Conservation (phyloP, 108 stramenopile genomes). For the Mediolabrus comicus region DNA sequence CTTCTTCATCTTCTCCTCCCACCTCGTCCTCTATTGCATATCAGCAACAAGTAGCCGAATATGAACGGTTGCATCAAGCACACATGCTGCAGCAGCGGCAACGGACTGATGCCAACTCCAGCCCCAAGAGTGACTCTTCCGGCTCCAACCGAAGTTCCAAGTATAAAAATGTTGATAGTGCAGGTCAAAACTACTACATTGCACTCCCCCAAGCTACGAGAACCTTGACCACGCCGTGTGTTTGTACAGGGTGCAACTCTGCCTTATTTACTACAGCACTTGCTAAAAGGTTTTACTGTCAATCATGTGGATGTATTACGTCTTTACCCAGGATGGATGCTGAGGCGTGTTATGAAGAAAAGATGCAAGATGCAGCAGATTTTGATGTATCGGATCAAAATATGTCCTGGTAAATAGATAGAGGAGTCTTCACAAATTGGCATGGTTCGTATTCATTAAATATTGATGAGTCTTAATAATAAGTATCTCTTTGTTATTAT, state of each 20-base stretch:
- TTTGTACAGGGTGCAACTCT: background rate
- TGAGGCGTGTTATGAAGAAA: background rate
- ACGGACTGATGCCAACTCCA: background rate
- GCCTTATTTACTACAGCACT: background rate
- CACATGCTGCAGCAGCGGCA: background rate
- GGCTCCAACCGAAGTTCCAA: background rate
- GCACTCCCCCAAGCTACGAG: background rate
- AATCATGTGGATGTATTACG: background rate
- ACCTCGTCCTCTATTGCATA: no score
- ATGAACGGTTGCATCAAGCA: background rate
- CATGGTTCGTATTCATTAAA: no score
- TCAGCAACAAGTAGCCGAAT: background rate
- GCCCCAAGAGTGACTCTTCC: background rate
- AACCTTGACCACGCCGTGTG: background rate
- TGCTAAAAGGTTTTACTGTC: background rate
- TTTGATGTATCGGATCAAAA: background rate
- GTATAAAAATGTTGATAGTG: background rate
- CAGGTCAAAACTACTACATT: background rate
- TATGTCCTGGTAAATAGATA: background rate
- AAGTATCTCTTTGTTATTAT: no score
- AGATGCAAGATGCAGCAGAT: background rate
- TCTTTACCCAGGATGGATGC: background rate
- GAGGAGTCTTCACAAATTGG: background rate
- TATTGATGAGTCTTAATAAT: no score
- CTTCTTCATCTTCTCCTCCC: no score